phyloP scores from a whole-genome alignment of 768 basidiomycete species.

The Mycena metata region DNA sequence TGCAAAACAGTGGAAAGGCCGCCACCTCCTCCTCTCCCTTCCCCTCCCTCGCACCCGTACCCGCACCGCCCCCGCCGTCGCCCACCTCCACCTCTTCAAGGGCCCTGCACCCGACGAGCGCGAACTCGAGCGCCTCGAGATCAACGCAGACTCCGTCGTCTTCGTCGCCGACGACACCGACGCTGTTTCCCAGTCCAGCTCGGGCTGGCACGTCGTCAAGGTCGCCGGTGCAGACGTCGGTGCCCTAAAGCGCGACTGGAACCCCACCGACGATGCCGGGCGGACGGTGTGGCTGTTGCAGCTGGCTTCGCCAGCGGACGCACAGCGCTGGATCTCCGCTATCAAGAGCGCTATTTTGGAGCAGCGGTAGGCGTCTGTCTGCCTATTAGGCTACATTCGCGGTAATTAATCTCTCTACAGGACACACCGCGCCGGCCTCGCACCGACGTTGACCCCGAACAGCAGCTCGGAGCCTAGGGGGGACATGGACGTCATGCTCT shows the following conservation, averaged over 20 bases:
- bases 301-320: conserved; percentile 69
- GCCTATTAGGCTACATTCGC: conserved; percentile 5
- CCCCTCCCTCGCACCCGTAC: conserved; percentile 38
- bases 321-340: conserved; percentile 81
- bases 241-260: conserved; percentile 58
- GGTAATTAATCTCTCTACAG: conserved; percentile 50
- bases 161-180: conserved; percentile 71
- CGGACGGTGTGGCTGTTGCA: conserved; percentile 80
- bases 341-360: conserved; percentile 81
- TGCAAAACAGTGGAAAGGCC: conserved; percentile 53
- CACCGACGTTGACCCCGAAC: conserved; percentile 55
- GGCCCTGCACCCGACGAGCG: conserved; percentile 62
- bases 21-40: conserved; percentile 45
- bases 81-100: conserved; percentile 84
- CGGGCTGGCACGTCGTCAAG: conserved; percentile 70
- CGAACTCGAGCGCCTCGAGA: conserved; percentile 81
- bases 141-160: conserved; percentile 82
- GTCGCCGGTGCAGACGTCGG: conserved; percentile 76
- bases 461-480: conserved; percentile 73
- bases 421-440: conserved; percentile 77
- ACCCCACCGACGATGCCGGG: conserved; percentile 60
- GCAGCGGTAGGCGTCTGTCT: conserved; percentile 65
- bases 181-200: too few relatives aligned
- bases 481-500: conserved; percentile 87
- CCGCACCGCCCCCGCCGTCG: conserved; percentile 54